These are phyloP conservation scores for Myochromella boudieri DNA, from an alignment of 768 basidiomycete genomes.

Conservation along the genomic window DNA sequence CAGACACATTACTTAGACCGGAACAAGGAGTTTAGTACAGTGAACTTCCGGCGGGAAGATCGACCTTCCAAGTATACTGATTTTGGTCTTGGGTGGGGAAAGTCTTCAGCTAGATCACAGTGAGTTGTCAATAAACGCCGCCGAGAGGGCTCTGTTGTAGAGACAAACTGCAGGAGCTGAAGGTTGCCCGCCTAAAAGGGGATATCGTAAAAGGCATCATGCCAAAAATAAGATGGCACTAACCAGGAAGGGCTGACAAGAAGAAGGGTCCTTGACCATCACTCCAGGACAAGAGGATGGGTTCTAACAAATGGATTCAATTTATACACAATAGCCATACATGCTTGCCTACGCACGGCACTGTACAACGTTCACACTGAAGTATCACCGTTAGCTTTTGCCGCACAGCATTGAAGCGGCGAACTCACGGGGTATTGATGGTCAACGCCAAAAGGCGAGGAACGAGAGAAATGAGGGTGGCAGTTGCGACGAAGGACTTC, in stretches of 20 bases:
- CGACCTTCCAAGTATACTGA: slow-evolving; percentile 53
- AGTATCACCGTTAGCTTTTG: background rate
- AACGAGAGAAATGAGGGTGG: slow-evolving; percentile 37
- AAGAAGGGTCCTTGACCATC: slow-evolving; percentile 58
- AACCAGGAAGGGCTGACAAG: slow-evolving; percentile 62
- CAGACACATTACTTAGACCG: background rate
- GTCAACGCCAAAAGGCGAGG: slow-evolving; percentile 42
- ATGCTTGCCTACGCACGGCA: slow-evolving; percentile 43
- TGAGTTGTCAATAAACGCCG: too few species aligned
- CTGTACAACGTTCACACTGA: slow-evolving; percentile 38
- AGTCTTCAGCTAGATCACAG: slow-evolving; percentile 43
- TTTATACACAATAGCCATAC: slow-evolving; percentile 1
- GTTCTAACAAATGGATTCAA: slow-evolving; percentile 43
- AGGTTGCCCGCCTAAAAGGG: slow-evolving; percentile 49
- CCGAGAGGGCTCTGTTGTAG: too few species aligned
- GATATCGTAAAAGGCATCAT: background rate
- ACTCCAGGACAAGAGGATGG: slow-evolving; percentile 52
- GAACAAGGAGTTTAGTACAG: slow-evolving; percentile 40
- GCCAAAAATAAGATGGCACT: slow-evolving; percentile 12
- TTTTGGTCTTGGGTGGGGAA: slow-evolving; percentile 47
- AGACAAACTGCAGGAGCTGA: slow-evolving; percentile 51
- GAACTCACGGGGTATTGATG: slow-evolving; percentile 64
- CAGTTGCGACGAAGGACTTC: slow-evolving; percentile 35
- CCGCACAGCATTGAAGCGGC: background rate
- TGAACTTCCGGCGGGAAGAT: slow-evolving; percentile 39